phyloP scores from a whole-genome alignment of 257 asterid genomes.

The Primulina huaijiensis region DNA sequence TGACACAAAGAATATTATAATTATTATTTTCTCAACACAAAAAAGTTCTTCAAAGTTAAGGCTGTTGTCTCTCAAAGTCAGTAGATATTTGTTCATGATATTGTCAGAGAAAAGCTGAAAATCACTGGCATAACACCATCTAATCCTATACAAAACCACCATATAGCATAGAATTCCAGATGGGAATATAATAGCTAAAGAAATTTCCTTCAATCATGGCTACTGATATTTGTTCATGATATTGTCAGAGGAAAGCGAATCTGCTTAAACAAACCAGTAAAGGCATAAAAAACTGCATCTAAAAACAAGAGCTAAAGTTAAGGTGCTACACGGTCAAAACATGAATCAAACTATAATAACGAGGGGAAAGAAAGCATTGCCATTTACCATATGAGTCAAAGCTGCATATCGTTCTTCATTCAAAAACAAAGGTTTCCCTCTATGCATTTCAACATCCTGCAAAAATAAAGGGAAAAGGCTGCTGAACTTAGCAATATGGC shows the following conservation, averaged over 20 bases:
- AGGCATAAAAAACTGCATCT: neutral
- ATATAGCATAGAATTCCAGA: too few relatives aligned
- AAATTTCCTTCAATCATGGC: too few relatives aligned
- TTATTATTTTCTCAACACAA: constrained; percentile 16
- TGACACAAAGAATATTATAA: neutral
- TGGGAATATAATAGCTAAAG: neutral
- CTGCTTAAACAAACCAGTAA: neutral
- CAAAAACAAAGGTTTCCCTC: constrained; percentile 88
- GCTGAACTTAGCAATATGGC: neutral
- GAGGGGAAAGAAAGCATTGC: constrained; percentile 10
- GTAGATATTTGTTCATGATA: too few relatives aligned
- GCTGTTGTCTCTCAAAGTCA: neutral
- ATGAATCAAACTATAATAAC: neutral
- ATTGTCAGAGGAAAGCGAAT: neutral
- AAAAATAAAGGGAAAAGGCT: constrained; percentile 20
- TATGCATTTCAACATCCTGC: constrained; percentile 81
- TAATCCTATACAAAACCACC: too few relatives aligned
- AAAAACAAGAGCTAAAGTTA: neutral
- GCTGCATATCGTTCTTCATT: constrained; percentile 93
- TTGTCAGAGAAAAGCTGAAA: too few relatives aligned
- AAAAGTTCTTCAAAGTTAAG: neutral
- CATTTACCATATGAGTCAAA: constrained; percentile 76
- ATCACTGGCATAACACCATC: too few relatives aligned
- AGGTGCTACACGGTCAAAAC: neutral
- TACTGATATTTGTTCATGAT: neutral